These are phyloP conservation scores for Erigeron canadensis DNA, from an alignment of 129 eudicot species.

Conservation along the genomic window DNA sequence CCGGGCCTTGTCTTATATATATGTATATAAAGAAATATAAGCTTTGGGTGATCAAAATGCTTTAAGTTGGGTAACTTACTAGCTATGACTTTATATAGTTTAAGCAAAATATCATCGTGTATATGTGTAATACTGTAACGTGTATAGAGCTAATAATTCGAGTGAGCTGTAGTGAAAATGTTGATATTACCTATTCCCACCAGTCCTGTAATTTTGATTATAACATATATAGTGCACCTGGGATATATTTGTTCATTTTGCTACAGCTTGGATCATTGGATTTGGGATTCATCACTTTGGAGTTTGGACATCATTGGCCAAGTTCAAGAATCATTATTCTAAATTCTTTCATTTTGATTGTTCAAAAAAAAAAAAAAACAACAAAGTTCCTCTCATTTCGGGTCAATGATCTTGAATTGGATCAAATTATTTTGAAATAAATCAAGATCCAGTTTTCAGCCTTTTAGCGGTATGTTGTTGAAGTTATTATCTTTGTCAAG, in stretches of 20 bases:
- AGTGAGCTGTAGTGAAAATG: slow-evolving; percentile 27
- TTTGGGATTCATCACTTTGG: background rate
- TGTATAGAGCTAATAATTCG: slow-evolving; percentile 35
- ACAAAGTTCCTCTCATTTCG: slow-evolving; percentile 13
- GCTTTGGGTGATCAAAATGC: slow-evolving; percentile 81
- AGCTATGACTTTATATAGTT: slow-evolving; percentile 8
- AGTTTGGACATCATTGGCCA: background rate
- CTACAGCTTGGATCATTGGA: slow-evolving; percentile 7
- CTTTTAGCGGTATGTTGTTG: slow-evolving; percentile 3
- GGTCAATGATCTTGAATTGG: slow-evolving; percentile 21
- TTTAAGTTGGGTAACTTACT: slow-evolving; percentile 30
- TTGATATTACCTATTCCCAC: slow-evolving; percentile 25
- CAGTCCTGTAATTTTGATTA: slow-evolving; percentile 10
- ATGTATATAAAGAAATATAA: slow-evolving; percentile 64
- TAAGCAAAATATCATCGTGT: background rate
- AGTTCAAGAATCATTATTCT: slow-evolving; percentile 14
- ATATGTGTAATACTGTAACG: slow-evolving; percentile 32
- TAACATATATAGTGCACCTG: background rate
- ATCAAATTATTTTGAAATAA: slow-evolving; percentile 1
- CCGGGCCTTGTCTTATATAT: slow-evolving; percentile 75
- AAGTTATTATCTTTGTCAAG: slow-evolving; percentile 12
- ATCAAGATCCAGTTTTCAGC: background rate
- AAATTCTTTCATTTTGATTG: slow-evolving; percentile 12
- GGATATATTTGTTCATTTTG: background rate
- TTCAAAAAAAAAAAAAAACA: no score